Evolutionary conservation across 2,329 filamentous ascomycete species (phyloP), one percentile per base, ranked within the genome.

Genomic region (Raffaelea ambrosiae): DNA sequence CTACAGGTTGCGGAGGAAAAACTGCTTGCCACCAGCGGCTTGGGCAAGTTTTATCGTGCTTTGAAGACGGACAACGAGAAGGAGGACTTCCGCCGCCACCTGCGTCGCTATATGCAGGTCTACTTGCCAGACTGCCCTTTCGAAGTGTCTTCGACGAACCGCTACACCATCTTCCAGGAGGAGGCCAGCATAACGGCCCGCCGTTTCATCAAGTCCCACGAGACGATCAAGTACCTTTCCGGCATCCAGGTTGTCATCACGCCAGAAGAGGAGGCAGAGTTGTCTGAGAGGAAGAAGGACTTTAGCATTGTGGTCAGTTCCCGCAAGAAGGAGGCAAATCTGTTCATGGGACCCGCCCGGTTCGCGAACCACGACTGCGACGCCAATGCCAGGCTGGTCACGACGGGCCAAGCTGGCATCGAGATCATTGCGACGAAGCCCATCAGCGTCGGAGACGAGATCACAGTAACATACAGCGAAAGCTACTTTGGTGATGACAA

Each of bases 341-440:
- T 98, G 39, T 97, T 98, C 62, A 83, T 98, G 62, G 93, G 93
- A 0, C 94, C 93, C 8, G 93, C 93, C 31, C 83, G 93, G 44
- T 97, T 98, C 63, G 89, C 93, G 22, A 98, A 98, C 61, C 93
- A 98, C 66, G 93, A 98, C 64, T 98, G 93, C 67, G 78, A 86
- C 56, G 88, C 93, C 29, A 98, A 97, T 68, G 90, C 90, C 9
- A 80, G 83, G 60, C 76, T 98, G 40, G 84, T 87, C 57, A 96
- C 88, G 33, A 85, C 81, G 33, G 88, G 89, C 41, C 80, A 84
- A 48, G 83, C 90, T 49, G 88, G 88, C 33, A 96, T 98, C 70
- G 86, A 94, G 60, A 90, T 98, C 48, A 80, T 95, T 44, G 88
- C 93, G 3, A 80, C 82, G 31, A 81, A 83, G 55, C 77, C 90